A percentile compares a stretch with the other conserved stretches of the same genome.
Evolutionary conservation across 1,284 basidiomycete species (phyloP).

Genomic region (Trichosporon ovoides): DNA sequence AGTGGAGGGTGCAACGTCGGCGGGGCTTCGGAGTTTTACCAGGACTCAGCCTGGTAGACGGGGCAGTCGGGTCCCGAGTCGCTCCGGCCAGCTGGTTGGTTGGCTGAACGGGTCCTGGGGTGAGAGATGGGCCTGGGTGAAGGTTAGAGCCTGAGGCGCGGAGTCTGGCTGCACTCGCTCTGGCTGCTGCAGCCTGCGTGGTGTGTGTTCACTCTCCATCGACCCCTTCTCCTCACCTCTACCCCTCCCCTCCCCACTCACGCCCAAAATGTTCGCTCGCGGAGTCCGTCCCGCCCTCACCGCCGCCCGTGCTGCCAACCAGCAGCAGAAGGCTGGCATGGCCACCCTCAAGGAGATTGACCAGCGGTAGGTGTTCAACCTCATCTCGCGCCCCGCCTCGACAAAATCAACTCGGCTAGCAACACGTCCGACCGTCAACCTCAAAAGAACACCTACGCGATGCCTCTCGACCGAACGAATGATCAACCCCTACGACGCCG

Average conservation of each 20-base stretch:
- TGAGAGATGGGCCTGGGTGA: background rate
- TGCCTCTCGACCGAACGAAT: background rate
- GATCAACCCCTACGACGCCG: background rate
- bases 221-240: constrained; percentile 6
- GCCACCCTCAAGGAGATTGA: constrained; percentile 97
- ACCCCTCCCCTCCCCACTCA: constrained; percentile 14
- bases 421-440: background rate
- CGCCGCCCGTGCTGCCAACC: constrained; percentile 52
- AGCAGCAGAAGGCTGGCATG: constrained; percentile 71
- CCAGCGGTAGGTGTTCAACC: constrained; percentile 59
- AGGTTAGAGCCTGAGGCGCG: no score
- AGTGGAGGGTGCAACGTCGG: background rate
- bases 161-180: no score
- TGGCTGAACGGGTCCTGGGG: background rate
- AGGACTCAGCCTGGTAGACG: background rate
- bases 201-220: constrained; percentile 16
- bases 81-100: constrained; percentile 4
- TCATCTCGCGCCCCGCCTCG: background rate
- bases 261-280: constrained; percentile 53
- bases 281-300: constrained; percentile 59
- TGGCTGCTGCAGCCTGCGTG: background rate
- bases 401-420: constrained; percentile 6
- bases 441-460: constrained; percentile 52
- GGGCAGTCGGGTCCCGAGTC: constrained; percentile 4
- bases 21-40: constrained; percentile 4